Conservation (phyloP, 768 basidiomycete genomes). For the Tricholoma flavovirens region DNA sequence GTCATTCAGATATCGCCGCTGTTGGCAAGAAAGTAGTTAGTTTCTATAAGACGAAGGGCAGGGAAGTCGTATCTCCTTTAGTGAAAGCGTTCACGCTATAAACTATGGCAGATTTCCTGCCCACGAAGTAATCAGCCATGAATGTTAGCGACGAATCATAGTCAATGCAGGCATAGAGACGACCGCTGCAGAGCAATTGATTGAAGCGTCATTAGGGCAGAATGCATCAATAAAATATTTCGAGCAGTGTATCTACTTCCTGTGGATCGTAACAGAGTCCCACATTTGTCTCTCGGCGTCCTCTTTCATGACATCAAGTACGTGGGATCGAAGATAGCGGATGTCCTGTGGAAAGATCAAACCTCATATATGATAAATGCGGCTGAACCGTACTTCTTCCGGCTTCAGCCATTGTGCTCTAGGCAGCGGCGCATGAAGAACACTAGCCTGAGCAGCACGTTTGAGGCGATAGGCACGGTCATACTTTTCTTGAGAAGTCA, state of each 20-base stretch:
- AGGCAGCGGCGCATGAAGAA: constrained; percentile 74
- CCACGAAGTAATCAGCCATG: no score
- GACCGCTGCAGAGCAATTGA: not conserved
- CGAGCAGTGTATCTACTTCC: constrained; percentile 44
- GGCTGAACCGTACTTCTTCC: constrained; percentile 54
- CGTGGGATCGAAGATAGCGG: constrained; percentile 81
- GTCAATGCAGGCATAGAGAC: no score
- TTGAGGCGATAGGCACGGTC: constrained; percentile 91
- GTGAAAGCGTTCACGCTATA: constrained; percentile 58
- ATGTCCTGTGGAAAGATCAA: constrained; percentile 54
- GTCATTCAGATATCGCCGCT: constrained; percentile 58
- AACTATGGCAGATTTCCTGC: not conserved
- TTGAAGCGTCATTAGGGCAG: not conserved
- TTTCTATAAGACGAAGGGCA: constrained; percentile 81
- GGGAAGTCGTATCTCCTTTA: constrained; percentile 66
- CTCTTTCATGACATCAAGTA: constrained; percentile 69
- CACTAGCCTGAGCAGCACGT: constrained; percentile 70
- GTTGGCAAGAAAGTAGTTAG: constrained; percentile 82
- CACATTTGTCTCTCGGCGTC: constrained; percentile 70
- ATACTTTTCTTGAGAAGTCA: constrained; percentile 75
- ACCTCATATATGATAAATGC: not conserved
- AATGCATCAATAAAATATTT: not conserved
- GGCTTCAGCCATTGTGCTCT: constrained; percentile 75
- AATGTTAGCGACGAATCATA: not conserved
- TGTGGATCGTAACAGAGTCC: constrained; percentile 72